Percentiles rank a stretch among this genome's conserved stretches.
Evolutionary conservation across 2,329 filamentous ascomycete genomes (phyloP).

Genomic region (Aspergillaceae sp.): DNA sequence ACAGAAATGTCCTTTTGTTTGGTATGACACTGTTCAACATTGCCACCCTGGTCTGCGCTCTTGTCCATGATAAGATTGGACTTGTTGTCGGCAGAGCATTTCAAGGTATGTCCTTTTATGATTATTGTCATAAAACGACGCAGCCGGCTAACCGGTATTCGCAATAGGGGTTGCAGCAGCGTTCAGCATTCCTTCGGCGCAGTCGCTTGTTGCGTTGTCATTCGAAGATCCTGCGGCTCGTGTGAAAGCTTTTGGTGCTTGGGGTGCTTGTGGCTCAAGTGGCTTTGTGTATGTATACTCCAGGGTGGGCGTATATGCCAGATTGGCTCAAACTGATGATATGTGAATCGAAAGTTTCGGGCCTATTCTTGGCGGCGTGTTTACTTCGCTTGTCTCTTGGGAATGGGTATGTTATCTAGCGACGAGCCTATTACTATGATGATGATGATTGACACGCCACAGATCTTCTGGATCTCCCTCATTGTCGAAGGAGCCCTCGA

Average conservation of each 20-base stretch:
- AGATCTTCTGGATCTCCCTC: conserved; percentile 1
- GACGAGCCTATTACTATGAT: not conserved
- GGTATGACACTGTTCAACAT: not conserved
- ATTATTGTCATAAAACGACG: not conserved
- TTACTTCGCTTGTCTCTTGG: not conserved
- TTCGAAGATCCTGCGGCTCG: not conserved
- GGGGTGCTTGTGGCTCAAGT: not conserved
- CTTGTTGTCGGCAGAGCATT: not conserved
- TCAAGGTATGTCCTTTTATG: not conserved
- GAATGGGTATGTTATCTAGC: not conserved
- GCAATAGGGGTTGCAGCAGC: not conserved
- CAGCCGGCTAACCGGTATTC: not conserved
- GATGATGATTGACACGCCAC: not conserved
- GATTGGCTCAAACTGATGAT: too few species aligned
- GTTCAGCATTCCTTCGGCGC: not conserved
- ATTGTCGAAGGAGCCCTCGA: not conserved
- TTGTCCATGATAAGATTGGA: not conserved
- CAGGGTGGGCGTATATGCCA: too few species aligned
- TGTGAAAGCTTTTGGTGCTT: not conserved
- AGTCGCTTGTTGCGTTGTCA: not conserved
- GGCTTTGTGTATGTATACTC: not conserved
- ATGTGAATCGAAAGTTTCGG: not conserved
- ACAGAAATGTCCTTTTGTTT: not conserved
- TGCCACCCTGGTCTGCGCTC: not conserved
- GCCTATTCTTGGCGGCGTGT: not conserved